Percentiles rank a stretch among this genome's conserved stretches.
Evolutionary conservation across 306 rosid species (phyloP).

Genomic region (Trichosanthes cucumerina): DNA sequence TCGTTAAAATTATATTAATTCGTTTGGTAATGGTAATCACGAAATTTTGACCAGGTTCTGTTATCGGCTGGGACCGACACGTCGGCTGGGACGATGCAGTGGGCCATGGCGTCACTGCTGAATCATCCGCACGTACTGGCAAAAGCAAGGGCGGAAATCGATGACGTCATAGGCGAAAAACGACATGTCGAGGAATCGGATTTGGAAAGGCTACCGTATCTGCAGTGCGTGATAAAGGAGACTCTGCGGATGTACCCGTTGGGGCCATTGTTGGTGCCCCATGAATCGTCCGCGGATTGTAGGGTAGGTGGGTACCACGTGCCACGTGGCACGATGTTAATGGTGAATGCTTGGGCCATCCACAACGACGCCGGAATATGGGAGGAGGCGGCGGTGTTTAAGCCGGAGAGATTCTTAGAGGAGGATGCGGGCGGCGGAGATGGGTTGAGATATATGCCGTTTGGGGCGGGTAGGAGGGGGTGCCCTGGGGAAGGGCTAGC

Average conservation of each 20-base stretch:
- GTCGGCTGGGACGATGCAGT: background rate
- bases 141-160: background rate
- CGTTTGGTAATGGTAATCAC: background rate
- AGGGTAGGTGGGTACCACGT: background rate
- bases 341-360: background rate
- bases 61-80: background rate
- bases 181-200: background rate
- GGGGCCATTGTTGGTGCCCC: background rate
- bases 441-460: background rate
- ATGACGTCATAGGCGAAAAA: background rate
- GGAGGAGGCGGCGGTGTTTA: background rate
- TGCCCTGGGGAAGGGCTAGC: constrained; percentile 5
- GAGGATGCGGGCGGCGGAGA: background rate
- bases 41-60: background rate
- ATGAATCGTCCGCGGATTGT: background rate
- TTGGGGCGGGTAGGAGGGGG: background rate
- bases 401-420: background rate
- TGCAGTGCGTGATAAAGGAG: background rate
- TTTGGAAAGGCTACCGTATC: background rate
- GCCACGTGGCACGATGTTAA: background rate
- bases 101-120: background rate
- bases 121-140: background rate
- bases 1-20: background rate
- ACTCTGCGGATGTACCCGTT: background rate
- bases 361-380: background rate